Evolutionary conservation across 176 grass and related monocot genomes (phyloP).

Genomic region (Oryza punctata): DNA sequence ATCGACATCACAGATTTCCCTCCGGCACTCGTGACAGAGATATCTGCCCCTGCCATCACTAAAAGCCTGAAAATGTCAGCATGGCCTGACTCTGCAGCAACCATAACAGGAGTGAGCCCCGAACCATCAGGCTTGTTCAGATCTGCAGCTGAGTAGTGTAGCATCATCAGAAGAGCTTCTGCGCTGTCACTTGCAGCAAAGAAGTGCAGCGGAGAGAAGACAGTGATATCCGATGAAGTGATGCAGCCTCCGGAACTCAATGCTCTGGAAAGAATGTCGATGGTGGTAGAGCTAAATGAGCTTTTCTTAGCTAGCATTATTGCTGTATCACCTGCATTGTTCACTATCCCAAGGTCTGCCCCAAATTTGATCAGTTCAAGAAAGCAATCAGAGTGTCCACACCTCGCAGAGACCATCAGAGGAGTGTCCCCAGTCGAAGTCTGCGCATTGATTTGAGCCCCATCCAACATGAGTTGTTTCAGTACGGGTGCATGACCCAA

Average conservation of each 20-base stretch:
- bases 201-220: slow-evolving; percentile 63
- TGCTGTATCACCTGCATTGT: slow-evolving; percentile 45
- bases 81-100: slow-evolving; percentile 44
- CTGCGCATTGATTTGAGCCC: slow-evolving; percentile 45
- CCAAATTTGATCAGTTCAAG: slow-evolving; percentile 56
- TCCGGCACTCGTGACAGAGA: slow-evolving; percentile 35
- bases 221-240: slow-evolving; percentile 42
- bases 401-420: slow-evolving; percentile 59
- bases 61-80: slow-evolving; percentile 58
- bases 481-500: slow-evolving; percentile 48
- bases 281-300: slow-evolving; percentile 44
- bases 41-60: slow-evolving; percentile 72
- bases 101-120: slow-evolving; percentile 61
- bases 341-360: slow-evolving; percentile 57
- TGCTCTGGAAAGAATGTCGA: slow-evolving; percentile 48
- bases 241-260: slow-evolving; percentile 42
- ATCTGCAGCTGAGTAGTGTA: slow-evolving; percentile 47
- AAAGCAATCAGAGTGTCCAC: slow-evolving; percentile 53
- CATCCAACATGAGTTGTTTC: slow-evolving; percentile 40
- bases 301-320: slow-evolving; percentile 41
- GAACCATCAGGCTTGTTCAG: slow-evolving; percentile 60
- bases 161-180: slow-evolving; percentile 60
- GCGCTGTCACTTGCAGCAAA: slow-evolving; percentile 43
- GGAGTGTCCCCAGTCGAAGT: slow-evolving; percentile 59
- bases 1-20: slow-evolving; percentile 47